Conservation (phyloP, 2,329 filamentous ascomycete genomes). For the Xylariaceae sp. region DNA sequence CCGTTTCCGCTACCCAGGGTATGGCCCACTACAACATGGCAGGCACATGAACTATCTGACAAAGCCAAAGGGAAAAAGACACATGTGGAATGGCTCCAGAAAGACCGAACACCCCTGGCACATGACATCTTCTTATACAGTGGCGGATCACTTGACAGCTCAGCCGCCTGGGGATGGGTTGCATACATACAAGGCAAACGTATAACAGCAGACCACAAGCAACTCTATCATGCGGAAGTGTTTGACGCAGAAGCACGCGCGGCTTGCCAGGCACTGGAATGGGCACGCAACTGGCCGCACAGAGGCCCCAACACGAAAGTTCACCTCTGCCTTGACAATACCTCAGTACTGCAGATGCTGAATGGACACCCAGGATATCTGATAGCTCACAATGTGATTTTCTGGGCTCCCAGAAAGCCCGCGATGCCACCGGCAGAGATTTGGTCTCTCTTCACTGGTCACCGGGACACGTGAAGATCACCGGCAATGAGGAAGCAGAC, state of each 20-base stretch:
- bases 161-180: neutral
- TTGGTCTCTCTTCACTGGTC: neutral
- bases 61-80: neutral
- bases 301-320: neutral
- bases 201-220: neutral
- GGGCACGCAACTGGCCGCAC: neutral
- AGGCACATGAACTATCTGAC: neutral
- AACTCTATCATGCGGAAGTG: neutral
- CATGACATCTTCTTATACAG: neutral
- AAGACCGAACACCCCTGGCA: no score
- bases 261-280: neutral
- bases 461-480: neutral
- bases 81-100: neutral
- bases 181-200: neutral
- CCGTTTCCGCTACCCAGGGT: neutral
- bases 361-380: neutral
- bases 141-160: neutral
- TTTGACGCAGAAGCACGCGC: neutral
- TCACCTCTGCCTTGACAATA: neutral
- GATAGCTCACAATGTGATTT: neutral
- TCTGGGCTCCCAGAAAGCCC: neutral
- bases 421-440: neutral
- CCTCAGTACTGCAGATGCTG: neutral
- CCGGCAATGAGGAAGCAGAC: neutral
- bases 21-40: neutral